Conservation (phyloP, 305 asterid genomes). For the Solanum hybrid region DNA sequence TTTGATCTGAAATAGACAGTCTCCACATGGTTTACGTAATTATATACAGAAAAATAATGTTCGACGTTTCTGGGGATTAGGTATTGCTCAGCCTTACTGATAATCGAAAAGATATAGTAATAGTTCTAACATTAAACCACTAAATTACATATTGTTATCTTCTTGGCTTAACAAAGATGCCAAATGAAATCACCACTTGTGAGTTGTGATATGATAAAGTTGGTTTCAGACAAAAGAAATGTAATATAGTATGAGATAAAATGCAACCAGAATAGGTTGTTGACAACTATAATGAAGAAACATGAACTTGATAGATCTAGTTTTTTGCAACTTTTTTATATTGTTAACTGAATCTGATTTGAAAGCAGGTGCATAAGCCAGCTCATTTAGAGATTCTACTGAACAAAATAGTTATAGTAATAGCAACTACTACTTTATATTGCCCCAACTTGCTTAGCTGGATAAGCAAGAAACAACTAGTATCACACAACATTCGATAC, state of each 20-base stretch:
- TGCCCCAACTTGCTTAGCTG: background rate
- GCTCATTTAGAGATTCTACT: constrained; percentile 1
- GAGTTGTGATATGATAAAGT: background rate
- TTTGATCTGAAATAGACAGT: background rate
- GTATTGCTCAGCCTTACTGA: background rate
- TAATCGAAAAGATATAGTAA: background rate
- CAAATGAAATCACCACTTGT: background rate
- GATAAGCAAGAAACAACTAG: background rate
- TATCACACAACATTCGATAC: background rate
- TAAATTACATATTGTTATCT: background rate
- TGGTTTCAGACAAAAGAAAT: background rate
- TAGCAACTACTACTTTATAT: background rate
- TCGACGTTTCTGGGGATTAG: background rate
- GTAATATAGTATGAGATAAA: background rate
- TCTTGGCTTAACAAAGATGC: background rate
- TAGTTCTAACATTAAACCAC: background rate
- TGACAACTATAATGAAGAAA: background rate
- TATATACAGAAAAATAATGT: background rate
- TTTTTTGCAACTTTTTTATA: background rate
- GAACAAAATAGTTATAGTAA: background rate
- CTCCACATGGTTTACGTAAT: background rate
- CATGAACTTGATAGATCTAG: background rate
- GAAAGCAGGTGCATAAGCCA: background rate
- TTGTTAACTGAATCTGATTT: background rate
- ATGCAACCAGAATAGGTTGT: background rate